These are phyloP conservation scores for Haematococcus lacustris DNA, from an alignment of 139 green algal genomes.

Conservation along the genomic window DNA sequence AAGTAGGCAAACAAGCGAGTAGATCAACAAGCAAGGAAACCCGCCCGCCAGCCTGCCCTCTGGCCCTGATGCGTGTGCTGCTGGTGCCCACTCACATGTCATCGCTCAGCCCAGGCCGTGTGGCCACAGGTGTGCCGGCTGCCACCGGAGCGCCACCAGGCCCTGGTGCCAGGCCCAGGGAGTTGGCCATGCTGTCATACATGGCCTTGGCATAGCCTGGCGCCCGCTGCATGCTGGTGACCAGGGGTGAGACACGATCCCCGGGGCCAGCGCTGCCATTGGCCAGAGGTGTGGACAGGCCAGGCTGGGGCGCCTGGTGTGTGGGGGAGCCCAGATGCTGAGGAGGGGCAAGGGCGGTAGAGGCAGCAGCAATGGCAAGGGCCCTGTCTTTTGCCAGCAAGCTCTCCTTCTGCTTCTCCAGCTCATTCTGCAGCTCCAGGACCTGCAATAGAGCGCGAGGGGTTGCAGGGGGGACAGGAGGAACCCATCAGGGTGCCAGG, in stretches of 20 bases:
- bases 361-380: too few species aligned
- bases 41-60: too few species aligned
- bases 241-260: too few species aligned
- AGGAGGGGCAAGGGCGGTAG: background rate
- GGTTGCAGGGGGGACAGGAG: background rate
- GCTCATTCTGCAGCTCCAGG: conserved; percentile 43
- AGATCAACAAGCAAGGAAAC: too few species aligned
- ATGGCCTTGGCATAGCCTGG: conserved; percentile 3
- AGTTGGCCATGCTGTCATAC: conserved; percentile 3
- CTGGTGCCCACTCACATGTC: too few species aligned
- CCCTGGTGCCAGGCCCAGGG: conserved; percentile 6
- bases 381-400: conserved; percentile 11
- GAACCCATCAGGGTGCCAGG: background rate
- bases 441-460: conserved; percentile 18
- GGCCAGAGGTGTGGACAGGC: background rate
- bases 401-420: conserved; percentile 24
- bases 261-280: background rate
- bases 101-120: too few species aligned
- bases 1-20: too few species aligned
- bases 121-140: too few species aligned
- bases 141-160: too few species aligned
- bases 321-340: background rate
- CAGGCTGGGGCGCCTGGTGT: background rate
- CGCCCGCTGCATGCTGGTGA: background rate
- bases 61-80: too few species aligned